Evolutionary conservation across 768 basidiomycete genomes (phyloP), one percentile per base, ranked within the genome.

Genomic region (Thelephora aurantiotincta): DNA sequence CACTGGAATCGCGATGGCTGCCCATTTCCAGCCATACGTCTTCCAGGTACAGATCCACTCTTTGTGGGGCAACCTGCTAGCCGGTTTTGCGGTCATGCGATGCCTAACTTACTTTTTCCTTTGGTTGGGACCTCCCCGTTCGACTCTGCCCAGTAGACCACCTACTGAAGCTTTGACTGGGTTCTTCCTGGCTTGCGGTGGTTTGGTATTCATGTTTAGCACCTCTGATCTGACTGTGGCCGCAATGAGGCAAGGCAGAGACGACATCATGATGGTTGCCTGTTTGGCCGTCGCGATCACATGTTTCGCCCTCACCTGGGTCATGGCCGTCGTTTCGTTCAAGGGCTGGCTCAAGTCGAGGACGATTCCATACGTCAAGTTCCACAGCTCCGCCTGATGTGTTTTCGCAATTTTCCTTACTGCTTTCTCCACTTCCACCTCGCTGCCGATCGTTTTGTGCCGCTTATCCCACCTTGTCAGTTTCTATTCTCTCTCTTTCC

Each of bases 91-190:
- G 5, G 68, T 86, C 6, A 66, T 93, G 50, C 76, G 94, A 45
- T 87, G 82, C 58, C 56, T 92, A 35, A 97, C 93, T 1, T 98
- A 97, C 61, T 88, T 92, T 67, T 91, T 97, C 76, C 71, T 94
- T 35, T 97, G 86, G 86, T 70, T 93, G 41, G 70, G 73, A 23
- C 92, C 92, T 11, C 84, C 89, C 6, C 72, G 73, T 11, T 90
- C 88, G 1, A 70, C 82, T n/a, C 73, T 89, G 12, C 94, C 94
- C 1, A 88, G 86, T 12, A 78, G 92, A 7, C 94, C 94, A 5
- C 94, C 93, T 0, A 93, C 93, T 0, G 94, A 98, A 67, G 83
- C 83, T 5, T 65, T 98, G 35, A 87, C 82, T 13, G 76, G 86
- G 50, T 87, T 97, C 64, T 85, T 84, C 65, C 69, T 93, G 44